Evolutionary conservation across 2,329 filamentous ascomycete species (phyloP), one percentile per base, ranked within the genome.

Genomic region (Microthyrium microscopicum): DNA sequence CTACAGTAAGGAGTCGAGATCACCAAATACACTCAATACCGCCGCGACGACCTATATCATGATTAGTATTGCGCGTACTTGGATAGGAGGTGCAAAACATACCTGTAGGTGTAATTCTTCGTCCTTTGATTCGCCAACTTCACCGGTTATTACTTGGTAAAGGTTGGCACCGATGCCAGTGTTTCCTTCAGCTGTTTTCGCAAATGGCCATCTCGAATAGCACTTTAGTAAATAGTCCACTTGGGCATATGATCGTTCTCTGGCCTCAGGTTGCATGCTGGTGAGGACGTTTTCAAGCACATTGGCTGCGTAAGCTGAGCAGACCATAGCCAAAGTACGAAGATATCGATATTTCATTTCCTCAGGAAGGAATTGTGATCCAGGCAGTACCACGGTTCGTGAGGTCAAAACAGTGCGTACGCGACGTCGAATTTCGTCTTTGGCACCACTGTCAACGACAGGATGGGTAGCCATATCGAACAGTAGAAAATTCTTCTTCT

Each of bases 401-500:
- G 85, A 84, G 40, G 83, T 94, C 44, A 94, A 75, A 39, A 95
- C 73, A 53, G 81, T 92, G 52, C 87, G 77, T 43, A 95, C 87
- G 47, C 89, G 78, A 52, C 81, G 75, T 48, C 89, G 73, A 49
- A 98, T 89, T 62, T 98, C 89, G 51, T 95, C 89, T 64, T 98
- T 98, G 49, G 89, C 89, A 49, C 83, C 87, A 43, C 84, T 80
- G 50, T 98, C 89, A 42, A 84, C 87, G 38, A 98, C 85, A 26
- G 89, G 89, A 56, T 98, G 89, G 42, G 89, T 98, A 37, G 89
- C 89, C 89, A 98, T 98, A 62, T 98, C 89, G 65, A 98, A 98
- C 42, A 98, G 79, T 43, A 98, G 71, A 64, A 98, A 98, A 66
- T 98, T 98, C 60, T 84, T 83, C 67, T 98, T 98, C 60, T 98